Conservation (phyloP, 371 early-diverging fungal genomes). For the Zopfochytrium polystomum region DNA sequence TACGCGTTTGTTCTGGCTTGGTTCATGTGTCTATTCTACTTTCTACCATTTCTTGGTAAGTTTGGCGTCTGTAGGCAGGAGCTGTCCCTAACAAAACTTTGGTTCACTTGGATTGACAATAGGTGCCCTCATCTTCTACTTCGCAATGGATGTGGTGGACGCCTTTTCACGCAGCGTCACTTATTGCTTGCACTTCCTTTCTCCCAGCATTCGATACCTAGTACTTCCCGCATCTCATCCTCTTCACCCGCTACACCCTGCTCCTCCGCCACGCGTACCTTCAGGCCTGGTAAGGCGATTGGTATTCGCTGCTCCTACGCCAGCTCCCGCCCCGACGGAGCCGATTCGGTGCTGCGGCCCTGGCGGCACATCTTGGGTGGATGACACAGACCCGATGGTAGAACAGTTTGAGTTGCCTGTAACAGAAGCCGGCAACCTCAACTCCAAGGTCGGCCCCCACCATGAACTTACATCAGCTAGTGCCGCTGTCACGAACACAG, state of each 20-base stretch:
- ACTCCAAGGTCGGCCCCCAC: neutral
- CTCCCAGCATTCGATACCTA: conserved; percentile 2
- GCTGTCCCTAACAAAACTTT: neutral
- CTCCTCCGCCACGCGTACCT: conserved; percentile 7
- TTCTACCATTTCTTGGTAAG: conserved; percentile 32
- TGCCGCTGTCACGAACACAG: no score
- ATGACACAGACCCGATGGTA: neutral
- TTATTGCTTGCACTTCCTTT: conserved; percentile 4
- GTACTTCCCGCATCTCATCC: conserved; percentile 17
- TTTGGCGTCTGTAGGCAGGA: neutral
- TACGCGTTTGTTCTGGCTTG: conserved; percentile 38
- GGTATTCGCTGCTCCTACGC: conserved; percentile 3
- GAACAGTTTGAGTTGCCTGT: neutral
- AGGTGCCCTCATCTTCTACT: conserved; percentile 31
- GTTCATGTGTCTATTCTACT: conserved; percentile 38
- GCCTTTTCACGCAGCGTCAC: neutral
- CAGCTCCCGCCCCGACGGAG: conserved; percentile 12
- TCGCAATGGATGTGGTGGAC: conserved; percentile 28
- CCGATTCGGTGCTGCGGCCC: conserved; percentile 22
- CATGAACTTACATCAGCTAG: neutral
- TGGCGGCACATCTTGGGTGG: conserved; percentile 16
- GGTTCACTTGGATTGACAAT: neutral
- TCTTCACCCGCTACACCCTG: conserved; percentile 12
- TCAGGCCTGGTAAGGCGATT: conserved; percentile 9
- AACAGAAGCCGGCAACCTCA: neutral